Evolutionary conservation across 73 alveolate species (phyloP).

Genomic region (Symbiodinium natans): DNA sequence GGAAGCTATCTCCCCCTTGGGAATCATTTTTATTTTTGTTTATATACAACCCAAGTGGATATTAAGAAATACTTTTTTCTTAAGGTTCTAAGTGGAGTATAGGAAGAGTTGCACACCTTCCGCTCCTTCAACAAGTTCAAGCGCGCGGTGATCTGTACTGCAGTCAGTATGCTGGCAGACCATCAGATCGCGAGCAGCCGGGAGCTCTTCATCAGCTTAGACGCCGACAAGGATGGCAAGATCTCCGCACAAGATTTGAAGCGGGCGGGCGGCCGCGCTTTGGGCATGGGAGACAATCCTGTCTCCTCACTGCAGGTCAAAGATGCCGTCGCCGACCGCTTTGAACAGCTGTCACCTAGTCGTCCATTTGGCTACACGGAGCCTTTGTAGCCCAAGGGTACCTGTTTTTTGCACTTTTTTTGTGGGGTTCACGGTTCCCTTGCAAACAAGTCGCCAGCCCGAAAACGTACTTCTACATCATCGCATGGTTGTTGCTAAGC

Average conservation of each 20-base stretch:
- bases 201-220: neutral
- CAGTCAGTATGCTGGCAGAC: neutral
- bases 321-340: neutral
- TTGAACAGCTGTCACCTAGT: neutral
- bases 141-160: neutral
- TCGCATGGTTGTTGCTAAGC: too few species aligned
- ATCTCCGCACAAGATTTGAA: neutral
- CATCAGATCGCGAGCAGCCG: neutral
- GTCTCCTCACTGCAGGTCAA: neutral
- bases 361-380: conserved; percentile 2
- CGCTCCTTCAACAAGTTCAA: conserved; percentile 12
- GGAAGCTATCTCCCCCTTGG: too few species aligned
- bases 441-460: too few species aligned
- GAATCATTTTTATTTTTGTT: too few species aligned
- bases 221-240: neutral
- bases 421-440: too few species aligned
- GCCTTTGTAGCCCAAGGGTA: too few species aligned
- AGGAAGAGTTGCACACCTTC: neutral
- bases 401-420: too few species aligned
- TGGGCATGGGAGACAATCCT: neutral
- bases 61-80: too few species aligned
- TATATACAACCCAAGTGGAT: too few species aligned
- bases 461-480: too few species aligned
- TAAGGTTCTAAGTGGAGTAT: too few species aligned
- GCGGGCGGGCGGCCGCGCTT: neutral